These are phyloP conservation scores for Penicillium sp. DNA, from an alignment of 2,329 filamentous ascomycete genomes.

Conservation along the genomic window DNA sequence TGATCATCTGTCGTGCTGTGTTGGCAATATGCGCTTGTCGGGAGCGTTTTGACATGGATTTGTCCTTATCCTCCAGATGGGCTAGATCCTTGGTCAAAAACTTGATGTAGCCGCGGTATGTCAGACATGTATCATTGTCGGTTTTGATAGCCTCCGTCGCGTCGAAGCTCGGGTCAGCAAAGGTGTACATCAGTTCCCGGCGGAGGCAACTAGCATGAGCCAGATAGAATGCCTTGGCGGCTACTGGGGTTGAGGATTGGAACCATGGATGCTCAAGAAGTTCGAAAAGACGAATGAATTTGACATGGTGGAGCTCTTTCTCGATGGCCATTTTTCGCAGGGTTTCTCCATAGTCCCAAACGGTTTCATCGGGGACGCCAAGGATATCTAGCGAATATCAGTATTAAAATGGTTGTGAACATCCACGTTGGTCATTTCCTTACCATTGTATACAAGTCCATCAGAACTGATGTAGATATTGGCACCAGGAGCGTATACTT, in stretches of 20 bases:
- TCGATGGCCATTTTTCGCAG: slow-evolving; percentile 39
- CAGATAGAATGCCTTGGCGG: slow-evolving; percentile 27
- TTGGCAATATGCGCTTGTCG: slow-evolving; percentile 21
- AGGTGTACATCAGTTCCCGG: slow-evolving; percentile 27
- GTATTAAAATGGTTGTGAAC: neutral
- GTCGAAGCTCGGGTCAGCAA: slow-evolving; percentile 29
- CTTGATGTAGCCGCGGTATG: slow-evolving; percentile 32
- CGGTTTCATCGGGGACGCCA: slow-evolving; percentile 42
- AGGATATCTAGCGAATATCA: slow-evolving; percentile 35
- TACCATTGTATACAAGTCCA: slow-evolving; percentile 44
- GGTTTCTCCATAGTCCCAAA: slow-evolving; percentile 44
- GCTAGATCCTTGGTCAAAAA: slow-evolving; percentile 30
- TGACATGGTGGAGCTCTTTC: slow-evolving; percentile 34
- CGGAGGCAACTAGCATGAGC: slow-evolving; percentile 29
- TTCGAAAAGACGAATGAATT: slow-evolving; percentile 41
- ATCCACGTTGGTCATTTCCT: neutral
- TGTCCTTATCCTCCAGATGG: slow-evolving; percentile 15
- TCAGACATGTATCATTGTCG: slow-evolving; percentile 30
- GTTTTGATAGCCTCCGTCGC: slow-evolving; percentile 28
- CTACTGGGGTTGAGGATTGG: slow-evolving; percentile 16
- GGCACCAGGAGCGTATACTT: slow-evolving; percentile 43
- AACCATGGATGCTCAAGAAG: slow-evolving; percentile 34
- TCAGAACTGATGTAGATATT: slow-evolving; percentile 47
- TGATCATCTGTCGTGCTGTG: slow-evolving; percentile 29
- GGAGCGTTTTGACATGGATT: slow-evolving; percentile 20